Percentiles rank a stretch among this genome's conserved stretches.
These are phyloP conservation scores for Cladorrhinum sp. DNA, from an alignment of 2,329 filamentous ascomycete species.

Conservation along the genomic window DNA sequence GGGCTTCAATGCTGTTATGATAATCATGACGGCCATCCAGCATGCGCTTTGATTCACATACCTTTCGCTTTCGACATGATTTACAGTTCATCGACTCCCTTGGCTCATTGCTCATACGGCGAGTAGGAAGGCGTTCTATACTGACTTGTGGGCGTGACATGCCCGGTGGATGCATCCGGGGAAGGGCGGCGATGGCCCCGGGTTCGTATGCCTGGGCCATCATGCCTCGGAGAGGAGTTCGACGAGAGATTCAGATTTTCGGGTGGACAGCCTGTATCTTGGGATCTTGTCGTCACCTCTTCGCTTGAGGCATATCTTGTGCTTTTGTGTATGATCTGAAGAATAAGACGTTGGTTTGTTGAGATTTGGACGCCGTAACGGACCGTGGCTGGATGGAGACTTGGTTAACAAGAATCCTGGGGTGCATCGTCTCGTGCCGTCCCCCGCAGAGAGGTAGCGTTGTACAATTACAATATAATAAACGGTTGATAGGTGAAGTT, in stretches of 20 bases:
- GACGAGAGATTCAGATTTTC: neutral
- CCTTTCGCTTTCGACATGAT: conserved; percentile 88
- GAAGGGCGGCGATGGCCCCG: conserved; percentile 42
- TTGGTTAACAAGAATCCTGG: conserved; percentile 8
- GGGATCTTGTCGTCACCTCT: conserved; percentile 10
- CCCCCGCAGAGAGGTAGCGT: conserved; percentile 15
- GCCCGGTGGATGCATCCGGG: conserved; percentile 46
- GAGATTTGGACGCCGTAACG: neutral
- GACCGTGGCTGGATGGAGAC: neutral
- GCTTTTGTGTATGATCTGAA: neutral
- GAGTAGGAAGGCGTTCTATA: conserved; percentile 73
- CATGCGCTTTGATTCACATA: conserved; percentile 36
- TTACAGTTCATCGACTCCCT: conserved; percentile 96
- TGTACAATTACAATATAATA: conserved; percentile 11
- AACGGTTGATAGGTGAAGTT: conserved; percentile 7
- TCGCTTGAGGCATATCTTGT: neutral
- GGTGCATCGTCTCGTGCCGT: conserved; percentile 11
- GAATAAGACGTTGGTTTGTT: neutral
- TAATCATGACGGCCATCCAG: neutral
- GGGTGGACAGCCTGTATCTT: neutral
- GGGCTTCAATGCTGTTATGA: too few relatives aligned
- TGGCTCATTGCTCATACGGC: conserved; percentile 69
- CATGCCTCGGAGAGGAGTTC: conserved; percentile 32
- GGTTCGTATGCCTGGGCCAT: conserved; percentile 40
- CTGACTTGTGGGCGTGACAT: conserved; percentile 76